Conservation (phyloP, 331 rosid species). For the Acacia pycnantha region DNA sequence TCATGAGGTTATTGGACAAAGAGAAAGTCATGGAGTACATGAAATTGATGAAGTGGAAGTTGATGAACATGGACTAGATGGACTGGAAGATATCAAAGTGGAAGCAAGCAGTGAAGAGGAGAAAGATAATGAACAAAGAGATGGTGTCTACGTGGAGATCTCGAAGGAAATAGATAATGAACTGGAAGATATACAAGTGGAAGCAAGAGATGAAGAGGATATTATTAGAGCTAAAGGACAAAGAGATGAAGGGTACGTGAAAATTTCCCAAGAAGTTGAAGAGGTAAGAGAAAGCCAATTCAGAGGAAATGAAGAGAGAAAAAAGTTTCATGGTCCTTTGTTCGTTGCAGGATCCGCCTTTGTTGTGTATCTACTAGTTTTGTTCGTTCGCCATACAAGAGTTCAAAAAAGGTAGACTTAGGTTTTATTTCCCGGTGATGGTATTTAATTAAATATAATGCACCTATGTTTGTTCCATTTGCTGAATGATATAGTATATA, state of each 20-base stretch:
- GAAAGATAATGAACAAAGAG: neutral
- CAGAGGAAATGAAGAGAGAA: conserved; percentile 26
- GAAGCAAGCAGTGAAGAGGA: neutral
- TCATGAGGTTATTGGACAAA: neutral
- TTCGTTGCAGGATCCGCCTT: conserved; percentile 67
- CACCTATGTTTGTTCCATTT: neutral
- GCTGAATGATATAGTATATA: neutral
- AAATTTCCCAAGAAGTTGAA: conserved; percentile 11
- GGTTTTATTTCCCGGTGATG: neutral
- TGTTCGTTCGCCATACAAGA: conserved; percentile 39
- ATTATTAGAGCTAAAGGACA: too few relatives aligned
- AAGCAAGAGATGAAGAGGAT: neutral
- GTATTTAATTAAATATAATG: neutral
- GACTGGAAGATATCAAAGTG: neutral
- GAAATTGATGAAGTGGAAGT: neutral
- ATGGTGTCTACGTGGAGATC: neutral
- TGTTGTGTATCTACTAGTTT: conserved; percentile 39
- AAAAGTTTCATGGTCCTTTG: conserved; percentile 43
- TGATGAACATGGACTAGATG: neutral
- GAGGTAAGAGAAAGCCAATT: conserved; percentile 19
- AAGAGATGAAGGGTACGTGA: neutral
- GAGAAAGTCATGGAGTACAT: conserved; percentile 6
- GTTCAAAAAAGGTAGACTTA: conserved; percentile 30
- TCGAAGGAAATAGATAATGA: neutral
- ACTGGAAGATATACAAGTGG: neutral